Evolutionary conservation across 768 basidiomycete species (phyloP).

Genomic region (Lyophyllum decastes): DNA sequence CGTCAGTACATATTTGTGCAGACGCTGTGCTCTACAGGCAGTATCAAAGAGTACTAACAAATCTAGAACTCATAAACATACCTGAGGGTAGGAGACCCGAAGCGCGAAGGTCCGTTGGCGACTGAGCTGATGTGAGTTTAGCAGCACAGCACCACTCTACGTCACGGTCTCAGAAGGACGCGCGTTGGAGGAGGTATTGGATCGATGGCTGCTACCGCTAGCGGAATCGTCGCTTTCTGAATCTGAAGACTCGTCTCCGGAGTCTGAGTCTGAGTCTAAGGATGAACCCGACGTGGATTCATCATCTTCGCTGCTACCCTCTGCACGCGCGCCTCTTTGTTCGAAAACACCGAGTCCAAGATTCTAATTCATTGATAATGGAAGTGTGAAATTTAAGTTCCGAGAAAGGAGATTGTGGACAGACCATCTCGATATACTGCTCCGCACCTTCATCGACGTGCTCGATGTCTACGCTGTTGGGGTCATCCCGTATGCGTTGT

Average conservation of each 20-base stretch:
- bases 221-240: not conserved
- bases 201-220: not conserved
- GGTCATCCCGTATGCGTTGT: constrained; percentile 40
- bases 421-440: constrained; percentile 69
- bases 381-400: not conserved
- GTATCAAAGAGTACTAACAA: too few relatives aligned
- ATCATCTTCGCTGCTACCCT: constrained; percentile 25
- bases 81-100: too few relatives aligned
- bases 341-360: constrained; percentile 67
- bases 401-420: constrained; percentile 7
- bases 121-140: too few relatives aligned
- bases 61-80: too few relatives aligned
- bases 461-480: constrained; percentile 71
- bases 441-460: constrained; percentile 48
- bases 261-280: constrained; percentile 33
- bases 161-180: too few relatives aligned
- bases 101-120: too few relatives aligned
- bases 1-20: not conserved
- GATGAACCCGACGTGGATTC: constrained; percentile 9
- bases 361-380: constrained; percentile 40
- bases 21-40: not conserved
- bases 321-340: constrained; percentile 25
- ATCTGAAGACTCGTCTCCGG: not conserved
- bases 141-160: too few relatives aligned
- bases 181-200: not conserved